phyloP scores from a whole-genome alignment of 2,329 filamentous ascomycete species.

The Botrytis cinerea region DNA sequence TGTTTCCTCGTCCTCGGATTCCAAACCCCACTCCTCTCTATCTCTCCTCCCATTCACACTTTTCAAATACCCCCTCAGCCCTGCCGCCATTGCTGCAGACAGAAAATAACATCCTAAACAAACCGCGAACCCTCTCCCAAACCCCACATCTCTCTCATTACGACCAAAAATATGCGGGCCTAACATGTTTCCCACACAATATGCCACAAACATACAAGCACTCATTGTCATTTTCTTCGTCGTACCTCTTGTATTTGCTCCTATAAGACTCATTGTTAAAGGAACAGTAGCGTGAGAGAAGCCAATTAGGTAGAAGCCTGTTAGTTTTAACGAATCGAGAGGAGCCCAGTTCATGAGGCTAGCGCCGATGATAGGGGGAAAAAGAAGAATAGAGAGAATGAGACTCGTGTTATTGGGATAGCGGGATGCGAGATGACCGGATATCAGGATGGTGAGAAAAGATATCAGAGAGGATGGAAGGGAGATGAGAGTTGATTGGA shows the following conservation, averaged over 20 bases:
- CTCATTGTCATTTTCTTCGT: slow-evolving; percentile 42
- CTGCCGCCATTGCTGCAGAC: slow-evolving; percentile 27
- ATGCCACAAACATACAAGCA: slow-evolving; percentile 32
- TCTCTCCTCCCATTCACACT: slow-evolving; percentile 31
- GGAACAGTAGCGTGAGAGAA: slow-evolving; percentile 36
- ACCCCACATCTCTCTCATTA: slow-evolving; percentile 25
- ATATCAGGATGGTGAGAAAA: slow-evolving; percentile 30
- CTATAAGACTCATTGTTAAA: slow-evolving; percentile 39
- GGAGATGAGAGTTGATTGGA: slow-evolving; percentile 39
- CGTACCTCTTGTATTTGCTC: slow-evolving; percentile 39
- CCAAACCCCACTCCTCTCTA: not conserved
- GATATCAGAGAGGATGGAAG: slow-evolving; percentile 34
- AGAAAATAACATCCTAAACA: slow-evolving; percentile 37
- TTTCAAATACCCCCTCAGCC: slow-evolving; percentile 31
- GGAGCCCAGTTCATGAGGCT: slow-evolving; percentile 37
- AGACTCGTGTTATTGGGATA: slow-evolving; percentile 34
- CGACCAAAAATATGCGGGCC: slow-evolving; percentile 33
- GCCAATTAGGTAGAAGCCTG: slow-evolving; percentile 38
- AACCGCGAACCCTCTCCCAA: slow-evolving; percentile 36
- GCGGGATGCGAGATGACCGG: slow-evolving; percentile 44
- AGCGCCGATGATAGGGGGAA: slow-evolving; percentile 38
- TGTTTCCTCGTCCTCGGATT: no score
- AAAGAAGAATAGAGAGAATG: slow-evolving; percentile 31
- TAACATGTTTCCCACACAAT: slow-evolving; percentile 38
- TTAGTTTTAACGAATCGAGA: slow-evolving; percentile 33